Base-by-base conservation (phyloP, 2,329 filamentous ascomycete genomes). In the Fusarium sp. region DNA sequence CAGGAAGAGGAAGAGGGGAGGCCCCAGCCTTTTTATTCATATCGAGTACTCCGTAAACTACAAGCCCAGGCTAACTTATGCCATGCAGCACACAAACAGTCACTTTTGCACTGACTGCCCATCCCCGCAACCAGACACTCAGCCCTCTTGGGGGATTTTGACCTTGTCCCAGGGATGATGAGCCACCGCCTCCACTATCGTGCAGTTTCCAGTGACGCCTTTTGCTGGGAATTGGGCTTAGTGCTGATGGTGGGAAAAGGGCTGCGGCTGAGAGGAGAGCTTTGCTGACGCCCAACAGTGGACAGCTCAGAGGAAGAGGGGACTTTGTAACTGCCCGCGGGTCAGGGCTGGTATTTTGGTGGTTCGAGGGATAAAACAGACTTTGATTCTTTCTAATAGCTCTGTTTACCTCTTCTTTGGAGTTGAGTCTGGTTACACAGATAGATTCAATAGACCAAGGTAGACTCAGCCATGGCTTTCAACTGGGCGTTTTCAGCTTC, bases 191-290 rank as follows among this genome's bases (percentile, higher is more conserved):
- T 67, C 71, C 70, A 68, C 59, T 52, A 47, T 54, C 46, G 37
- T 54, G 33, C 56, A 59, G 61, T 62, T 56, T 51, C 54, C 46
- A 46, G 62, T 65, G 66, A 63, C 67, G 40, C 49, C 46, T 60
- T 43, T 60, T 39, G 37, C 62, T 40, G 65, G 65, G 58, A 70
- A 70, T 72, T 61, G 57, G 68, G 58, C 54, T 60, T 71, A 74
- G 70, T 71, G 69, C 72, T 71, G 71, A 73, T 71, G 65, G 56
- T 64, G 61, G 56, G 58, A 30, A 30, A 30, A 67, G 61, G 56
- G 58, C 67, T 74, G 70, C 71, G 71, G 71, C 71, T 74, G 71
- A 73, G 67, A 65, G 55, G 55, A 43, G 56, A 62, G 48, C 56
- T 62, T 62, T 64, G 71, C 68, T 70, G 69, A 62, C 69, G 37